These are phyloP conservation scores for Neobulgaria alba DNA, from an alignment of 2,329 filamentous ascomycete genomes.

Conservation along the genomic window DNA sequence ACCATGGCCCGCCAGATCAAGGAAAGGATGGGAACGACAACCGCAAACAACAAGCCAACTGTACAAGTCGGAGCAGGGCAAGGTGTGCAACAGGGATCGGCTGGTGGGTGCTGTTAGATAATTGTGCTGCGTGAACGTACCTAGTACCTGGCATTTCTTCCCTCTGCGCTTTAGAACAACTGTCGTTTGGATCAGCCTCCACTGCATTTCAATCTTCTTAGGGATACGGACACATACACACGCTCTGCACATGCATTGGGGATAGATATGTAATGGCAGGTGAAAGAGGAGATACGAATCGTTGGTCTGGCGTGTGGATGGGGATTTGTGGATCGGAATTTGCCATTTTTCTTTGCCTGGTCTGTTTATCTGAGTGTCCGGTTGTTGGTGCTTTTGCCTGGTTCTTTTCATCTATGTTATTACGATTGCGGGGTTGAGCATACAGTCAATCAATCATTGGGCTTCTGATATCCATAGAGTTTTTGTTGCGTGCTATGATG, in stretches of 20 bases:
- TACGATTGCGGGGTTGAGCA: constrained; percentile 14
- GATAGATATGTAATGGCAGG: constrained; percentile 27
- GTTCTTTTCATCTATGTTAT: constrained; percentile 18
- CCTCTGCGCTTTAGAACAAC: constrained; percentile 26
- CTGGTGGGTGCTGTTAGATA: constrained; percentile 81
- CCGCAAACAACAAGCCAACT: constrained; percentile 93
- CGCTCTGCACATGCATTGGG: constrained; percentile 17
- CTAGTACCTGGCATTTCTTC: constrained; percentile 17
- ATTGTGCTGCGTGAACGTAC: constrained; percentile 13
- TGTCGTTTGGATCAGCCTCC: constrained; percentile 25
- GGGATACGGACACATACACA: constrained; percentile 22
- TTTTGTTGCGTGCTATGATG: background rate
- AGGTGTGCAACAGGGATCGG: constrained; percentile 81
- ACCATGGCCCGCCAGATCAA: constrained; percentile 99
- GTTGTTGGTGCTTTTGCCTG: constrained; percentile 13
- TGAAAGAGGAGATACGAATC: constrained; percentile 16
- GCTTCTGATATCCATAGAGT: constrained; percentile 38
- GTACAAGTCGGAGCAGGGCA: constrained; percentile 94
- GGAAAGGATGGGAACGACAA: constrained; percentile 97
- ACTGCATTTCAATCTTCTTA: constrained; percentile 22
- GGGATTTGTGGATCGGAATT: constrained; percentile 17
- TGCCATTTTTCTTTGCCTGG: constrained; percentile 17
- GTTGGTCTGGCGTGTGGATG: constrained; percentile 21
- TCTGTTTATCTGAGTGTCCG: constrained; percentile 7
- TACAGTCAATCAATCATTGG: constrained; percentile 43